Percentiles rank a stretch among this genome's conserved stretches.
phyloP scores from a whole-genome alignment of 352 stramenopile genomes.

The Phytophthora hybrid region DNA sequence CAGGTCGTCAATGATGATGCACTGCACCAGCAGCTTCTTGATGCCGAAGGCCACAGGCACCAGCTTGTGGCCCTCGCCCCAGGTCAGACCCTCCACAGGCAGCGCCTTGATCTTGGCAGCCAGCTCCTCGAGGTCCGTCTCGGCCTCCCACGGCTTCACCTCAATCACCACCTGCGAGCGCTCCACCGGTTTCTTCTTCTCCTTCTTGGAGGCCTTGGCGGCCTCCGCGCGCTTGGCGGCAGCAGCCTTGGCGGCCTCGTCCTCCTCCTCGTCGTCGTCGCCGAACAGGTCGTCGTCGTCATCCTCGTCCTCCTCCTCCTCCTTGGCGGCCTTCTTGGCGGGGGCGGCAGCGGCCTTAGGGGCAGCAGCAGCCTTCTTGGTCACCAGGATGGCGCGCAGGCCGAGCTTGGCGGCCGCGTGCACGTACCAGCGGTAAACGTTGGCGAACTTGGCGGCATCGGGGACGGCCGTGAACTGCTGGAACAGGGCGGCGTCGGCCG shows the following conservation, averaged over 20 bases:
- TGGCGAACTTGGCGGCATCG: conserved; percentile 61
- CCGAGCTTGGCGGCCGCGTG: conserved; percentile 69
- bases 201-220: conserved; percentile 66
- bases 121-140: conserved; percentile 79
- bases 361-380: conserved; percentile 33
- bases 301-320: conserved; percentile 50
- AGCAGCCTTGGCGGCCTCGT: conserved; percentile 56
- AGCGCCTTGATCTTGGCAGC: conserved; percentile 80
- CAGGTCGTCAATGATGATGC: conserved; percentile 84
- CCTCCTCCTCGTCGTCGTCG: conserved; percentile 75
- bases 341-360: conserved; percentile 26
- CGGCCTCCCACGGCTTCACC: conserved; percentile 83
- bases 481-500: conserved; percentile 71
- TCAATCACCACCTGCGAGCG: conserved; percentile 72
- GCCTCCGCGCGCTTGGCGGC: conserved; percentile 62
- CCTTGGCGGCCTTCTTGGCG: conserved; percentile 30
- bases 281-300: conserved; percentile 71
- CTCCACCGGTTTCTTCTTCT: conserved; percentile 73
- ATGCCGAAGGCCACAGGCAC: conserved; percentile 87
- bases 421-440: conserved; percentile 80
- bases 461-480: conserved; percentile 49
- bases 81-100: conserved; percentile 75
- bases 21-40: conserved; percentile 88
- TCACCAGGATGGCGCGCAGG: conserved; percentile 51
- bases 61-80: conserved; percentile 87